These are phyloP conservation scores for Penicillium atrosanguineum DNA, from an alignment of 495 filamentous ascomycete genomes.

Conservation along the genomic window DNA sequence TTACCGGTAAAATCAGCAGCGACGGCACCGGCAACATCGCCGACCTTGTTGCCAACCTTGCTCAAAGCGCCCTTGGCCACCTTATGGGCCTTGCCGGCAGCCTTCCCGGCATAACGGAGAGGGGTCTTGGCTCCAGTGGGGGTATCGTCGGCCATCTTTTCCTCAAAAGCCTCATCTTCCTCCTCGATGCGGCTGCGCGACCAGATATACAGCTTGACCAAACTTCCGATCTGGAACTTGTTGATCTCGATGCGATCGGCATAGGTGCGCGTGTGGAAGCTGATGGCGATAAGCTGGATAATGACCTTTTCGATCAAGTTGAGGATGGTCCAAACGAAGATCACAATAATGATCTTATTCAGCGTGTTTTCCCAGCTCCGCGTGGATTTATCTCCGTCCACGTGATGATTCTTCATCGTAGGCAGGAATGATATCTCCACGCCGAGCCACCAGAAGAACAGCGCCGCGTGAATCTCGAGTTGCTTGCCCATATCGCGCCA, in stretches of 20 bases:
- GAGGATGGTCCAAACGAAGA: slow-evolving; percentile 75
- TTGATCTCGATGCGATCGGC: slow-evolving; percentile 89
- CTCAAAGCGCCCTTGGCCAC: slow-evolving; percentile 70
- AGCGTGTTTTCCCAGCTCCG: slow-evolving; percentile 70
- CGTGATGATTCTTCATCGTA: slow-evolving; percentile 70
- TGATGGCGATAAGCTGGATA: slow-evolving; percentile 91
- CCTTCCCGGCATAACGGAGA: slow-evolving; percentile 60
- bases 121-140: slow-evolving; percentile 69
- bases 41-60: slow-evolving; percentile 80
- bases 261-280: slow-evolving; percentile 89
- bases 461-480: slow-evolving; percentile 78
- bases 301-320: slow-evolving; percentile 93
- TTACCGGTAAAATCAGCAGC: slow-evolving; percentile 94
- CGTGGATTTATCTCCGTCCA: slow-evolving; percentile 50
- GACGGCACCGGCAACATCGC: slow-evolving; percentile 83
- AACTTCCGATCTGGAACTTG: slow-evolving; percentile 79
- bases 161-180: slow-evolving; percentile 70
- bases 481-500: slow-evolving; percentile 88
- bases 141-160: slow-evolving; percentile 33
- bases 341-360: slow-evolving; percentile 82
- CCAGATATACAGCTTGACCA: slow-evolving; percentile 79
- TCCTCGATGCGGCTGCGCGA: slow-evolving; percentile 71
- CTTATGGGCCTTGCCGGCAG: slow-evolving; percentile 63
- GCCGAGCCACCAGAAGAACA: slow-evolving; percentile 92
- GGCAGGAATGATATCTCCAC: slow-evolving; percentile 64